These are phyloP conservation scores for Hortiboletus campestris DNA, from an alignment of 768 basidiomycete species.

Conservation along the genomic window DNA sequence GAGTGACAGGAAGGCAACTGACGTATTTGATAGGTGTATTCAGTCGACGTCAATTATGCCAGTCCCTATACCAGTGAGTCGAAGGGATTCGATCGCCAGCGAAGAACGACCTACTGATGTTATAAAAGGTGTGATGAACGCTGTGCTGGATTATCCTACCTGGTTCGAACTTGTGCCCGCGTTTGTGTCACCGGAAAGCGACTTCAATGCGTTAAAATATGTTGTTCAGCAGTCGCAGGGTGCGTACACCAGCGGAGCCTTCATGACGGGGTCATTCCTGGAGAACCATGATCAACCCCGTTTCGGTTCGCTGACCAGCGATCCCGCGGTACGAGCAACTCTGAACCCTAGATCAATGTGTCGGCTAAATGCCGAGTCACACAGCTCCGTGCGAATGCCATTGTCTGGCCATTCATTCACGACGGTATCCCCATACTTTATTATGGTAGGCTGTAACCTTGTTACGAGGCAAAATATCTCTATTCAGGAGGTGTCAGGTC, in stretches of 20 bases:
- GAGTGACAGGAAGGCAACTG: conserved; percentile 17
- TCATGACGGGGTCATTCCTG: conserved; percentile 46
- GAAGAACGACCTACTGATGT: neutral
- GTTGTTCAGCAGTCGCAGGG: conserved; percentile 33
- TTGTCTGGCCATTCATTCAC: conserved; percentile 48
- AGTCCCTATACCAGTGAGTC: conserved; percentile 41
- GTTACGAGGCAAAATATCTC: neutral
- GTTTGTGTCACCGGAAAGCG: conserved; percentile 36
- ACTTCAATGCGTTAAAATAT: conserved; percentile 31
- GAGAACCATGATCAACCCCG: conserved; percentile 58
- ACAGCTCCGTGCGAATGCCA: conserved; percentile 45
- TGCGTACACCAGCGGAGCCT: conserved; percentile 39
- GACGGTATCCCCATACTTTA: conserved; percentile 53
- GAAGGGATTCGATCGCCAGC: neutral
- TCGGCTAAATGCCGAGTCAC: neutral
- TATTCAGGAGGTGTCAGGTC: conserved; percentile 29
- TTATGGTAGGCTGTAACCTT: conserved; percentile 35
- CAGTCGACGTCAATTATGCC: conserved; percentile 40
- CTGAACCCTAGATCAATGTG: too few species aligned
- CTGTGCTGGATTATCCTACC: conserved; percentile 49
- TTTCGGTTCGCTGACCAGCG: conserved; percentile 42
- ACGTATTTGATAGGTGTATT: conserved; percentile 35
- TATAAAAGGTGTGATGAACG: conserved; percentile 38
- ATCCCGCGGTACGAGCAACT: conserved; percentile 36
- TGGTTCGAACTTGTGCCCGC: conserved; percentile 44